phyloP scores from a whole-genome alignment of 2,329 filamentous ascomycete species.

The Fusarium setosum region DNA sequence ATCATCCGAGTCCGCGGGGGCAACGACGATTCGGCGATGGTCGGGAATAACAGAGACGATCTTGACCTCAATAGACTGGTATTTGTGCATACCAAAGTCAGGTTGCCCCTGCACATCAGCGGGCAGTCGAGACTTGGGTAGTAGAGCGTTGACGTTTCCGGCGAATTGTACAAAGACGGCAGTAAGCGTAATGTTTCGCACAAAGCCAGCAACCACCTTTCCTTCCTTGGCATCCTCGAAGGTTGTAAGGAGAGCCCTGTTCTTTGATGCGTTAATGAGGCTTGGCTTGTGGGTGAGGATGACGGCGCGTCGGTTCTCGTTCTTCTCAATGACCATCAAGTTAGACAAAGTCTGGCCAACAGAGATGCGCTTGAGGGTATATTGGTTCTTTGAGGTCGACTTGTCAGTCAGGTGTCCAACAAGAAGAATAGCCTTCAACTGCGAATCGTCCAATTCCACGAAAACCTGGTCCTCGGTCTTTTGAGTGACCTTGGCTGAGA shows the following conservation, averaged over 20 bases:
- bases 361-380: constrained; percentile 81
- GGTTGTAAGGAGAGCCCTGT: constrained; percentile 75
- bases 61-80: constrained; percentile 79
- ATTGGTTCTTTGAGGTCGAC: constrained; percentile 80
- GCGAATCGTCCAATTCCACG: constrained; percentile 78
- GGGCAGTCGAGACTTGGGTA: constrained; percentile 83
- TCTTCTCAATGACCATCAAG: constrained; percentile 88
- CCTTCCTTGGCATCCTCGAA: constrained; percentile 80
- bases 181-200: constrained; percentile 84
- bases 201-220: constrained; percentile 78
- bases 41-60: constrained; percentile 79
- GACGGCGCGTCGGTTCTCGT: constrained; percentile 80
- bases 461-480: constrained; percentile 82
- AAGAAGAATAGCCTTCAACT: constrained; percentile 81
- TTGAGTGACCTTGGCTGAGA: constrained; percentile 83
- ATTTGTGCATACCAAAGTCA: constrained; percentile 82
- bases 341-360: constrained; percentile 86
- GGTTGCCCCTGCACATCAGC: constrained; percentile 74
- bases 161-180: constrained; percentile 92
- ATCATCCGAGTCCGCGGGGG: constrained; percentile 60
- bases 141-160: constrained; percentile 78
- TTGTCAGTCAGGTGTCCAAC: constrained; percentile 88
- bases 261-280: constrained; percentile 79
- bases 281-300: constrained; percentile 86
- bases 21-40: constrained; percentile 73